Base-by-base conservation (phyloP, 208 protist species). In the Leishmania guyanensis region DNA sequence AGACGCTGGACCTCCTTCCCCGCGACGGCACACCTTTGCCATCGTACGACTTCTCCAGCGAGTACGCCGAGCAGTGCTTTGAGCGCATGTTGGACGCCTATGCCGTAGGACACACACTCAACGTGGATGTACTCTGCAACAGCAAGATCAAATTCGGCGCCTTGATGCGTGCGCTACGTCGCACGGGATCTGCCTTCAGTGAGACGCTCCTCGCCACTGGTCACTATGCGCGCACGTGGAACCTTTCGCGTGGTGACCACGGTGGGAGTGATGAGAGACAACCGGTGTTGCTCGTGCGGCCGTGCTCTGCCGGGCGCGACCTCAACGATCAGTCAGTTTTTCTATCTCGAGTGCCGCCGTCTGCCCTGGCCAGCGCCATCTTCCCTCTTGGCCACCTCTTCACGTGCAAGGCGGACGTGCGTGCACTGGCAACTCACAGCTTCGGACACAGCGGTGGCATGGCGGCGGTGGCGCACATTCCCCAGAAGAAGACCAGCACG, bases 101-200 rank as follows among this genome's bases (percentile, higher is more conserved):
- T 77, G 90, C 86, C 3, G 75, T 75, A 12, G 94, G 94, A 1
- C 62, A 83, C 36, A 96, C 92, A 1, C 90, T 94, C 48, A 97
- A 97, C 83, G 90, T 96, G 66, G 94, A 97, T 68, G 85, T 97
- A 12, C 85, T 97, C 62, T 97, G 94, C 85, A 96, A 97, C 77
- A 66, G 77, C 9, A 74, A 90, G 36, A 88, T 97, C 56, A 97
- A 97, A 71, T 96, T 96, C 82, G 84, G 91, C 26, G 90, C 82
- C 22, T 77, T 91, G 39, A 80, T 88, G 53, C 43, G 86, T 36
- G 71, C 62, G 2, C 80, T 94, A 48, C 54, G 53, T 39, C 69
- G 81, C 53, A 71, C 46, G 2, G 58, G 48, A 33, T 54, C 79
- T 33, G 36, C 48, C 33, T 43, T 70, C 17, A 29, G 51, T 33